Base-by-base conservation (phyloP, 768 basidiomycete genomes). In the Amanita pseudoporphyria region DNA sequence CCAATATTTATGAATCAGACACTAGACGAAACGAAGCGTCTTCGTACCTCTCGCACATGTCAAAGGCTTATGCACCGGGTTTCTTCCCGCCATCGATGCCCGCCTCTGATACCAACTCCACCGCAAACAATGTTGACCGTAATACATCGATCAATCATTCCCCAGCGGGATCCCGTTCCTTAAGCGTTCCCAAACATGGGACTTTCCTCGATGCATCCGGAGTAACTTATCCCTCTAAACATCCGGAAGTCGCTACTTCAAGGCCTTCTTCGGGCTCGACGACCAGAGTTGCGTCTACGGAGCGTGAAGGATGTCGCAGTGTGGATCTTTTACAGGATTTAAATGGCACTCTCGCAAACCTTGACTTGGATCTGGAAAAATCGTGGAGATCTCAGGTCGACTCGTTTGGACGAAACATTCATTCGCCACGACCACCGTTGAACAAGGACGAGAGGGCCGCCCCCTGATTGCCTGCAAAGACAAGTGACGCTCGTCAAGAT, bases 321-420 rank as follows among this genome's bases (percentile, higher is more conserved):
- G 69, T 72, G 14, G 81, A 82, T 52, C 45, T 62, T 26, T 73
- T 89, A 55, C 77, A 78, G 33, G 85, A 87, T 63, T 63, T 90
- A 46, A 88, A 85, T 57, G 82, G 83, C 18, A 86, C 82, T 24
- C 71, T 90, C 33, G 84, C 87, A 30, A 86, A 81, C 61, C 74
- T 89, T 13, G 75, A 87, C 54, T 66, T 89, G 50, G 82, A 81
- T 57, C 62, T 64, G 22, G 38, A 48, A 28, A 48, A 46, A 21
- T 31, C 18, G 10, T 46, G 45, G 45, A 46, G 30, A 16, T 31
- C 47, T 12, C 37, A 21, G 12, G 19, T 28, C 1, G 36, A 31
- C 3, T 30, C 37, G 42, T 58, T 40, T 14, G 47, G 39, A 13
- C 26, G 35, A 16, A 26, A 47, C 14, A 9, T n/a, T 5, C 33